phyloP scores from a whole-genome alignment of 306 rosid genomes.

The Cucurbita argyrosperma region DNA sequence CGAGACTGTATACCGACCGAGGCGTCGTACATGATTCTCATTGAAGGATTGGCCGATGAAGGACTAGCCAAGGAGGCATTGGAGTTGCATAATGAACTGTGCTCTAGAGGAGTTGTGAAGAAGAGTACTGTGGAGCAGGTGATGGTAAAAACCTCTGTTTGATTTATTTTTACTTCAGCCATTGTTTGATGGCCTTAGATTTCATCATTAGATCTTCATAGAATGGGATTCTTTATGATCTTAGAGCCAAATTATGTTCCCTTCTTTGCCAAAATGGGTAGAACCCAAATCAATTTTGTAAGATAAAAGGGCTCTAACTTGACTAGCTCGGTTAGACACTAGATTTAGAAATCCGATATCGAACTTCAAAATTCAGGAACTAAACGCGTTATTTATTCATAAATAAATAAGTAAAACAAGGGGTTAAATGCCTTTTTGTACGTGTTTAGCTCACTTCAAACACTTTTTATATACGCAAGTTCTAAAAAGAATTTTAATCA shows the following conservation, averaged over 20 bases:
- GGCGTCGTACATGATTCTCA: constrained; percentile 74
- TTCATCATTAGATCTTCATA: neutral
- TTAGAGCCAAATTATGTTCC: neutral
- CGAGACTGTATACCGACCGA: constrained; percentile 80
- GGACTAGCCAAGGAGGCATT: constrained; percentile 79
- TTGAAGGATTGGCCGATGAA: constrained; percentile 82
- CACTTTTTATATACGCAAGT: no score
- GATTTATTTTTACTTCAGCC: neutral
- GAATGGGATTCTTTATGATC: neutral
- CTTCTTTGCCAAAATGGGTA: neutral
- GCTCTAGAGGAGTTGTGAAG: constrained; percentile 63
- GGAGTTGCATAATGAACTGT: constrained; percentile 50
- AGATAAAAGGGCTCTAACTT: neutral
- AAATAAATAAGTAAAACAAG: no score
- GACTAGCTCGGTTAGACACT: neutral
- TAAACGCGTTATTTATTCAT: no score
- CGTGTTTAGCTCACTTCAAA: no score
- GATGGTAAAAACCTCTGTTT: constrained; percentile 31
- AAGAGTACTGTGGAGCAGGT: constrained; percentile 64
- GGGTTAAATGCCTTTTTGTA: no score
- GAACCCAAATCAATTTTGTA: constrained; percentile 1
- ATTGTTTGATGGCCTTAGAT: neutral
- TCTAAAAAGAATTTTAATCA: no score
- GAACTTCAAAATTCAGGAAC: no score
- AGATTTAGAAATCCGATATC: no score